Percentiles rank a stretch among this genome's conserved stretches.
These are phyloP conservation scores for Ceratobasidium sp. DNA, from an alignment of 1,284 basidiomycete species.

Conservation along the genomic window DNA sequence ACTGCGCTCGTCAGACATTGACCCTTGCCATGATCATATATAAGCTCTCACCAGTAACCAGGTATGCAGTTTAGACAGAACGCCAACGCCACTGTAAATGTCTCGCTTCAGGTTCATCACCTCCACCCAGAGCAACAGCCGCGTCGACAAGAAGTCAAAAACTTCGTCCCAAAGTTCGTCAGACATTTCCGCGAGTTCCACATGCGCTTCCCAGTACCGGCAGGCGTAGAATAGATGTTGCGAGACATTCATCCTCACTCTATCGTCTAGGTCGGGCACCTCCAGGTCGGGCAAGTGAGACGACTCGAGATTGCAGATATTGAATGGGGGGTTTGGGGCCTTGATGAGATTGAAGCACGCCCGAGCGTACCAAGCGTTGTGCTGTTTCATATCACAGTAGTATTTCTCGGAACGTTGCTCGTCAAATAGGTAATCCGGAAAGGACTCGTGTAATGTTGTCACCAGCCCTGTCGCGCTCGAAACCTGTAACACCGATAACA, in stretches of 20 bases:
- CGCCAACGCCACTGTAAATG: no score
- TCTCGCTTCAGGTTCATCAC: no score
- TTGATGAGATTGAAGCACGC: slow-evolving; percentile 17
- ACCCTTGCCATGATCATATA: no score
- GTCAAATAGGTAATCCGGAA: slow-evolving; percentile 22
- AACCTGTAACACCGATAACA: slow-evolving; percentile 22
- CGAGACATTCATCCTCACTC: not conserved
- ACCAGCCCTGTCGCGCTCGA: not conserved
- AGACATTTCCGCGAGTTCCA: not conserved
- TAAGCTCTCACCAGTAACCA: no score
- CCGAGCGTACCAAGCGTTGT: not conserved
- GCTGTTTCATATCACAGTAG: not conserved
- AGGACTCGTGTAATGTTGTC: slow-evolving; percentile 31
- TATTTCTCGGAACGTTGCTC: not conserved
- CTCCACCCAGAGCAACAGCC: no score
- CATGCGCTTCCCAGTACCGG: slow-evolving; percentile 23
- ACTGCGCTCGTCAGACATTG: no score
- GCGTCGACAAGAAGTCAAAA: no score
- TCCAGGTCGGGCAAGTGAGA: slow-evolving; percentile 20
- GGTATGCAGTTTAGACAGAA: no score
- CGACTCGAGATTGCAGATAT: slow-evolving; percentile 37
- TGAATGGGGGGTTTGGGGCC: slow-evolving; percentile 11
- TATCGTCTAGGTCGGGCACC: not conserved
- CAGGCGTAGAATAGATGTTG: not conserved
- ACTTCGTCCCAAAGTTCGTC: no score